Evolutionary conservation across 192 early-diverging fungal species (phyloP), one percentile per base, ranked within the genome.

Genomic region (Phycomyces blakesleeanus): DNA sequence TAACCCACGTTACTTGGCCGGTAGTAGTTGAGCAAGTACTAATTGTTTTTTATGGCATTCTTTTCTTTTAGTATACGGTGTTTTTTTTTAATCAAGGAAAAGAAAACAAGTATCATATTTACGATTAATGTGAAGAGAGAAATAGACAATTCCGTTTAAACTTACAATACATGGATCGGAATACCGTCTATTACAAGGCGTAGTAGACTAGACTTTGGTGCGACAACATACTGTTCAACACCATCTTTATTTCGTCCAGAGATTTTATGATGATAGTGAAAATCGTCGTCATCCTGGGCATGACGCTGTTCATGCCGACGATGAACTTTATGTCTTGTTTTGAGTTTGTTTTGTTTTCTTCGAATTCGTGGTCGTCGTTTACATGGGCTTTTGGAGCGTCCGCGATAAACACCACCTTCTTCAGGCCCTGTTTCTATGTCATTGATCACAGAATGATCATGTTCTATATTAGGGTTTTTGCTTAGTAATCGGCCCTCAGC

Each of bases 141-240:
- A n/a, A n/a, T n/a, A n/a, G n/a, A n/a, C n/a, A n/a, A n/a, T n/a
- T n/a, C n/a, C n/a, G n/a, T 38, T 15, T 51, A 26, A 14, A 72
- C 81, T 76, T 77, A 83, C 82, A 81, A 81, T 5, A 81, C 79
- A 61, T 78, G 78, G 21, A 78, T 79, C 18, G 82, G 66, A 53
- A 81, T 84, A 5, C 76, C 76, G 68, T 84, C 82, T 22, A 84
- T 69, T 41, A 84, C 76, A 7, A 81, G 39, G 10, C 82, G 73
- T 49, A 81, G 50, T 16, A 84, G 61, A 16, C 75, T 67, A 14
- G 78, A 74, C 24, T 74, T 78, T 14, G 78, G 81, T 15, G 67
- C 53, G 14, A 56, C 60, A 11, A 61, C 22, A 47, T 27, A 51
- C 12, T 41, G 2, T 24, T 64, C 62, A n/a, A 39, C 42, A 24